Conservation (phyloP, 2,329 filamentous ascomycete genomes). For the Pestalotiopsis sp. region DNA sequence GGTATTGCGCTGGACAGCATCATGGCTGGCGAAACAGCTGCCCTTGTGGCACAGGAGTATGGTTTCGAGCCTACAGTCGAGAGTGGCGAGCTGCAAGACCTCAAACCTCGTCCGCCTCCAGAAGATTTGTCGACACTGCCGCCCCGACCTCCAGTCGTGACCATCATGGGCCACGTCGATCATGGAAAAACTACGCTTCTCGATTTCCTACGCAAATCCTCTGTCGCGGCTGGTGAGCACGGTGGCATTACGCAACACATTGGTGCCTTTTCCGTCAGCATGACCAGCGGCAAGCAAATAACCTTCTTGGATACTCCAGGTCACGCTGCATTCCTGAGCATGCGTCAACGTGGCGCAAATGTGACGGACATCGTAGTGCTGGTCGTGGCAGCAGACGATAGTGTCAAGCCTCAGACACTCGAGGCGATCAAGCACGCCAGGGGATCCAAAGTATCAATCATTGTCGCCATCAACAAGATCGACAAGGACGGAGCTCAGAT, state of each 20-base stretch:
- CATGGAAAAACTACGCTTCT: constrained; percentile 97
- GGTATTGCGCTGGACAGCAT: constrained; percentile 81
- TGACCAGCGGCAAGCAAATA: constrained; percentile 85
- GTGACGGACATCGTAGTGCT: constrained; percentile 97
- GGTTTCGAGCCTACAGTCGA: constrained; percentile 86
- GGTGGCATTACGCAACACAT: constrained; percentile 99
- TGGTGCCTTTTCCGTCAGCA: constrained; percentile 89
- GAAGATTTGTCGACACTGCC: constrained; percentile 72
- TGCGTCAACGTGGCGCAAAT: constrained; percentile 93
- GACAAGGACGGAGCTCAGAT: constrained; percentile 84
- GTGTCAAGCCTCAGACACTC: constrained; percentile 94
- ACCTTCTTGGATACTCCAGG: constrained; percentile 97
- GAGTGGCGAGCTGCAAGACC: constrained; percentile 65
- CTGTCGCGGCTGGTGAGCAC: constrained; percentile 87
- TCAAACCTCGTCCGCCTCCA: constrained; percentile 69
- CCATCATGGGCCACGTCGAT: constrained; percentile 99
- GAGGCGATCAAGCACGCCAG: constrained; percentile 95
- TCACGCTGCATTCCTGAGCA: constrained; percentile 91
- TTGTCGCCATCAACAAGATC: constrained; percentile 97
- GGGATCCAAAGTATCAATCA: constrained; percentile 85
- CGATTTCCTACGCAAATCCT: constrained; percentile 91
- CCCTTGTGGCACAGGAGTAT: constrained; percentile 88
- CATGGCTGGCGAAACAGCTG: constrained; percentile 87
- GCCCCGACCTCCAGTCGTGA: constrained; percentile 85
- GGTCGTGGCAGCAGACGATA: constrained; percentile 95